Evolutionary conservation across 257 asterid genomes (phyloP).

Genomic region (Handroanthus guayacan): DNA sequence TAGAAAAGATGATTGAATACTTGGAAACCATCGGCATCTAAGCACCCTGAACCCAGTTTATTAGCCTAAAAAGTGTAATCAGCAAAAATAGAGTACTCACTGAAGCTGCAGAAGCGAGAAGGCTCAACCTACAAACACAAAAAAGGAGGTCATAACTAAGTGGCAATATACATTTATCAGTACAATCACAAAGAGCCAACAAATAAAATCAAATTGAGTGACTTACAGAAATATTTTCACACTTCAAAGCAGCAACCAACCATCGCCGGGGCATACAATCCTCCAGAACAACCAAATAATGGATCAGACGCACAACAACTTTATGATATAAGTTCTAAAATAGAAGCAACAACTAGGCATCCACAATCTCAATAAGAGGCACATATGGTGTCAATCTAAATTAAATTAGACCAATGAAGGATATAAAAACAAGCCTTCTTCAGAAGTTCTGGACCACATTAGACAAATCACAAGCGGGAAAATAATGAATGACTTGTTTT

Average conservation of each 20-base stretch:
- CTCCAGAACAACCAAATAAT: conserved; percentile 80
- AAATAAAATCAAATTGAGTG: conserved; percentile 27
- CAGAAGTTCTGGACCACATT: not conserved
- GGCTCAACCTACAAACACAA: conserved; percentile 53
- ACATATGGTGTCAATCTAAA: conserved; percentile 14
- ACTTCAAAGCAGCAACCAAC: conserved; percentile 61
- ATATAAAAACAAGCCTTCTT: conserved; percentile 18
- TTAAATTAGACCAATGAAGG: conserved; percentile 14
- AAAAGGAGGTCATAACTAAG: conserved; percentile 43
- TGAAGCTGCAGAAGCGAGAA: conserved; percentile 39
- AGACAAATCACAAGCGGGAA: not conserved
- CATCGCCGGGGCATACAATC: conserved; percentile 63
- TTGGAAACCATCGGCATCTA: not conserved
- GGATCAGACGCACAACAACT: conserved; percentile 65
- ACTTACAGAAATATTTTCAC: conserved; percentile 60
- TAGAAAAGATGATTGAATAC: not conserved
- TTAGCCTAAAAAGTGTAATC: conserved; percentile 14
- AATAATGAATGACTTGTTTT: not conserved
- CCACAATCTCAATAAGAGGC: not conserved
- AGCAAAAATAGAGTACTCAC: conserved; percentile 51
- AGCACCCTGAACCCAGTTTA: conserved; percentile 16
- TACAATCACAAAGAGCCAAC: conserved; percentile 2
- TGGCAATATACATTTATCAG: conserved; percentile 5
- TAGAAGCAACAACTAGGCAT: conserved; percentile 33
- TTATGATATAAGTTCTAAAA: conserved; percentile 42